Evolutionary conservation across 441 rosid species (phyloP).

Genomic region (Populus hybrid): DNA sequence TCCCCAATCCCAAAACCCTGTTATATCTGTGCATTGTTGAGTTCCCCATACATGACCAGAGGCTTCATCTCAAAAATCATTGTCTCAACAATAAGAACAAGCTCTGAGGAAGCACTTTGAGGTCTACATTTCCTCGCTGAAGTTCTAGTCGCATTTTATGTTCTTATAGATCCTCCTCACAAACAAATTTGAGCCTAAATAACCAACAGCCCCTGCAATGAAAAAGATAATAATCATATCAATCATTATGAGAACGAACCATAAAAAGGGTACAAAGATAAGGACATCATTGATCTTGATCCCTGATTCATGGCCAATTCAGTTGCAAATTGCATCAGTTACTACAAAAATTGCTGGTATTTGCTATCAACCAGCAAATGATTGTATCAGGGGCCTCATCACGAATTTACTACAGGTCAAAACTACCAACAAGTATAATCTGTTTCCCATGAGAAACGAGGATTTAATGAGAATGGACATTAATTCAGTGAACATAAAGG

Average conservation of each 20-base stretch:
- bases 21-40: conserved; percentile 16
- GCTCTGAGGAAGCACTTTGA: conserved; percentile 29
- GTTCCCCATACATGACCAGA: conserved; percentile 15
- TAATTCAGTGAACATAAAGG: neutral
- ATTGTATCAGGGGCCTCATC: neutral
- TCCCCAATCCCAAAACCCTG: conserved; percentile 29
- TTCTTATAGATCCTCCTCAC: conserved; percentile 94
- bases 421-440: neutral
- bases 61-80: conserved; percentile 28
- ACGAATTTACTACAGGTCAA: neutral
- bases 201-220: conserved; percentile 85
- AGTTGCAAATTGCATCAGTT: neutral
- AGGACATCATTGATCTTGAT: neutral
- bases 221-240: neutral
- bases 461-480: neutral
- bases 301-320: neutral
- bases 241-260: neutral
- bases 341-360: neutral
- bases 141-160: conserved; percentile 77
- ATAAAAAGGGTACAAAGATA: neutral
- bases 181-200: conserved; percentile 83
- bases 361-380: neutral
- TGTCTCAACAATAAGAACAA: conserved; percentile 20
- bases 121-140: conserved; percentile 13
- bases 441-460: neutral